A percentile compares a stretch with the other conserved stretches of the same genome.
phyloP scores from a whole-genome alignment of 2,329 filamentous ascomycete species.

The Ascochyta koolunga region DNA sequence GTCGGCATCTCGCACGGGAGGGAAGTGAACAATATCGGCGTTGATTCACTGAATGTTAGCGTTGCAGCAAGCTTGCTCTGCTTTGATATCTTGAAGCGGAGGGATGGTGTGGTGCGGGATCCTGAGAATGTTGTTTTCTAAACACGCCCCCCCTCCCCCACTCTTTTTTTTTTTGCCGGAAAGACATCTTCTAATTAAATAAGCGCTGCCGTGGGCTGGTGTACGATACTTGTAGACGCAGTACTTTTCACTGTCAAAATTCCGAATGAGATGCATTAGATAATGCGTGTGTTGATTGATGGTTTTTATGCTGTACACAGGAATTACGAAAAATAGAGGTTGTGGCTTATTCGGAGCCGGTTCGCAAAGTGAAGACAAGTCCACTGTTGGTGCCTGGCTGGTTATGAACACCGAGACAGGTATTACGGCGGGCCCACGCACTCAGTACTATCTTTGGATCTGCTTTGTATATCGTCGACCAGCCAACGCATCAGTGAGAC shows the following conservation, averaged over 20 bases:
- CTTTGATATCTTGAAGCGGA: constrained; percentile 66
- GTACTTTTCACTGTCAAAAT: too few species aligned
- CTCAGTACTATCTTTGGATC: constrained; percentile 67
- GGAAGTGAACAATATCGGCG: constrained; percentile 56
- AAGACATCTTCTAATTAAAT: too few species aligned
- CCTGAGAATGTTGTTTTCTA: constrained; percentile 12
- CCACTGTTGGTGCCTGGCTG: constrained; percentile 66
- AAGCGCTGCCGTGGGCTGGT: too few species aligned
- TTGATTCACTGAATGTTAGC: constrained; percentile 94
- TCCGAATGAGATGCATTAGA: too few species aligned
- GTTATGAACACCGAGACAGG: constrained; percentile 69
- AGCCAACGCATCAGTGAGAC: too few species aligned
- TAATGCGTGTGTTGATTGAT: too few species aligned
- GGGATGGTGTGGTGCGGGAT: not conserved
- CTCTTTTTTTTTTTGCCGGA: too few species aligned
- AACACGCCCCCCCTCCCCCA: not conserved
- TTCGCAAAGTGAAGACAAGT: constrained; percentile 56
- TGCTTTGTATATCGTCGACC: too few species aligned
- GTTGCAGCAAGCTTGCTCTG: constrained; percentile 82
- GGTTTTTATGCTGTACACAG: too few species aligned
- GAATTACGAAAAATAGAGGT: too few species aligned
- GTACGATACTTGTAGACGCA: not conserved
- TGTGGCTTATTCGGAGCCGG: constrained; percentile 62
- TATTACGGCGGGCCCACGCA: constrained; percentile 68
- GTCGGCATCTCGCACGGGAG: constrained; percentile 66